Percentiles rank a stretch among this genome's conserved stretches.
phyloP scores from a whole-genome alignment of 1,139 yeast genomes.

The Yamadazyma triangularis region DNA sequence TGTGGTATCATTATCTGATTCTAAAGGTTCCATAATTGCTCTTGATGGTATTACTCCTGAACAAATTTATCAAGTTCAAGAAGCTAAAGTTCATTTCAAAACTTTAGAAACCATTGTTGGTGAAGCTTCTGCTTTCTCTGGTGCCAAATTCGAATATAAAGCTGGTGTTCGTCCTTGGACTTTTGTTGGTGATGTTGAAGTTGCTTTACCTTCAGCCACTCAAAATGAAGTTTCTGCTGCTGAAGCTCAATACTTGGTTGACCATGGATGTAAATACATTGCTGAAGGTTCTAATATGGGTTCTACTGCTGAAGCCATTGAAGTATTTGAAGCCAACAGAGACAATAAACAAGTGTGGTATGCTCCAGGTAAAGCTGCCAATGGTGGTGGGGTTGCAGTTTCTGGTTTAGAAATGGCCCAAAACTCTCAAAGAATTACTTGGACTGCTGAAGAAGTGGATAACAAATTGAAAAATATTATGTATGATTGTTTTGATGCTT shows the following conservation, averaged over 20 bases:
- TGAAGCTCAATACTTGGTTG: conserved; percentile 92
- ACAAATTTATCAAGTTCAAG: conserved; percentile 74
- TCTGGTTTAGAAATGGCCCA: conserved; percentile 99
- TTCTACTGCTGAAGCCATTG: conserved; percentile 95
- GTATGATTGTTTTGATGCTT: conserved; percentile 90
- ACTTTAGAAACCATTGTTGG: conserved; percentile 63
- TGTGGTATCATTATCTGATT: conserved; percentile 91
- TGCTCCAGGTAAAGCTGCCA: conserved; percentile 99
- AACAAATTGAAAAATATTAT: conserved; percentile 81
- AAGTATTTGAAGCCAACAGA: conserved; percentile 88
- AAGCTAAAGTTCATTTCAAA: conserved; percentile 78
- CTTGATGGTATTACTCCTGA: conserved; percentile 78
- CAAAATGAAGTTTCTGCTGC: conserved; percentile 97
- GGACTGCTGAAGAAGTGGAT: conserved; percentile 91
- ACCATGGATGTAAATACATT: conserved; percentile 86
- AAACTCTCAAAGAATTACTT: conserved; percentile 88
- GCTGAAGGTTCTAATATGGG: conserved; percentile 99
- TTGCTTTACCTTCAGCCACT: conserved; percentile 97
- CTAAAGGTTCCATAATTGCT: conserved; percentile 80
- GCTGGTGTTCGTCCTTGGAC: conserved; percentile 97
- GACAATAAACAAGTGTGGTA: conserved; percentile 80
- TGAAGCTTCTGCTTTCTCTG: conserved; percentile 56
- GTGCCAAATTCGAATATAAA: conserved; percentile 58
- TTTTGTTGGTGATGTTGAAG: conserved; percentile 85
- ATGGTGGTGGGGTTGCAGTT: conserved; percentile 99